These are phyloP conservation scores for Xylaria sp. DNA, from an alignment of 2,329 filamentous ascomycete species.

Conservation along the genomic window DNA sequence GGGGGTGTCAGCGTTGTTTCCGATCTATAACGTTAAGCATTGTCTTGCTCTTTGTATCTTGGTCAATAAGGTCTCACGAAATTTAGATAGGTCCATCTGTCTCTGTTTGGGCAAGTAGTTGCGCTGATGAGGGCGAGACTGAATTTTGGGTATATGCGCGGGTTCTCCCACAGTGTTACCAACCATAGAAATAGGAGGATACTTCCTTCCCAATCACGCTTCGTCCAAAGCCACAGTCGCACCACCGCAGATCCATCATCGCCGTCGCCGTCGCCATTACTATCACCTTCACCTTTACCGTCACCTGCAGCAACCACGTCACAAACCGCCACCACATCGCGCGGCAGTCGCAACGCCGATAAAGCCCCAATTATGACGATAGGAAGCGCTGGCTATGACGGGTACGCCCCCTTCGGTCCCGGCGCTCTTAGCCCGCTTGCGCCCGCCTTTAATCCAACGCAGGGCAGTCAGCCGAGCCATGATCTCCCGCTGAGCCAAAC, in stretches of 20 bases:
- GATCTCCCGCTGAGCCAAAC: not conserved
- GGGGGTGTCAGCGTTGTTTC: not conserved
- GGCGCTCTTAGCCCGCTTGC: constrained; percentile 7
- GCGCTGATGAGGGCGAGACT: constrained; percentile 20
- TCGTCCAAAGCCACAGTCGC: not conserved
- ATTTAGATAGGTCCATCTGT: not conserved
- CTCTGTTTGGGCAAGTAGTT: not conserved
- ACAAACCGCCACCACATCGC: not conserved
- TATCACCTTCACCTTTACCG: not conserved
- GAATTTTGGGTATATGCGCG: not conserved
- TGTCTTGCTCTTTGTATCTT: not conserved
- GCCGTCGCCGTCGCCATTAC: not conserved
- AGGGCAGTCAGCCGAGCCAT: not conserved
- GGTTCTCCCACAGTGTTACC: constrained; percentile 10
- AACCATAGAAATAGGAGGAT: not conserved
- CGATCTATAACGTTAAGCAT: not conserved
- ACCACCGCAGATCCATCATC: not conserved
- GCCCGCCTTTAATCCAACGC: constrained; percentile 1
- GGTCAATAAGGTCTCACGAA: not conserved
- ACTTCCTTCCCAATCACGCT: not conserved
- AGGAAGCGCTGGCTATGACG: constrained; percentile 12
- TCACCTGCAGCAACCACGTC: constrained; percentile 4
- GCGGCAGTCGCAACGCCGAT: not conserved
- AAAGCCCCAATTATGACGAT: constrained; percentile 27
- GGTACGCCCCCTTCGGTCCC: not conserved